Evolutionary conservation across 192 early-diverging fungal genomes (phyloP).

Genomic region (Phlyctochytrium bullatum): DNA sequence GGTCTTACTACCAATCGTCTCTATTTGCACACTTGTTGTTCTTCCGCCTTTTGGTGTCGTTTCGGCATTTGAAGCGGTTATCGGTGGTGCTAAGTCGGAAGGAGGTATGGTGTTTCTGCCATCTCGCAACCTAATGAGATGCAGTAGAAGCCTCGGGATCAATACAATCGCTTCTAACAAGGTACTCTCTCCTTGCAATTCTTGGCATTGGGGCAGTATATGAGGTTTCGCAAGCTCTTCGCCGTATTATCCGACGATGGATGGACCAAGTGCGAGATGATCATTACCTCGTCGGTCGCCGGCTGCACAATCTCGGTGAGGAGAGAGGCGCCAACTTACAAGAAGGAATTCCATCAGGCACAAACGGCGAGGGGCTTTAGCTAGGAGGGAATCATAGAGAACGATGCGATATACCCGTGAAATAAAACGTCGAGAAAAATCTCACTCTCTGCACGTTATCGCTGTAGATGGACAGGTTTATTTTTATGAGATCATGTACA

Average conservation of each 20-base stretch:
- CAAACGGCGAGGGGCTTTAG: no score
- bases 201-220: slow-evolving; percentile 11
- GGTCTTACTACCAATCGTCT: slow-evolving; percentile 10
- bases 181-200: slow-evolving; percentile 17
- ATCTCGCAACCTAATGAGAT: no score
- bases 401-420: no score
- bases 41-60: slow-evolving; percentile 5
- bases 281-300: slow-evolving; percentile 78
- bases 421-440: no score
- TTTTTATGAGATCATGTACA: no score
- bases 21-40: slow-evolving; percentile 3
- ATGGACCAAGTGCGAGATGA: slow-evolving; percentile 76
- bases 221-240: slow-evolving; percentile 24
- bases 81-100: no score
- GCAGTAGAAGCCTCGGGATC: no score
- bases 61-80: background rate
- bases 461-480: no score
- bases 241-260: slow-evolving; percentile 58
- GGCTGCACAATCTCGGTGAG: slow-evolving; percentile 78
- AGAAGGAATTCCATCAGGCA: no score
- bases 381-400: no score
- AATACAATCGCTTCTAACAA: slow-evolving; percentile 25
- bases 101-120: no score
- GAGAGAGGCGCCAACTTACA: background rate
- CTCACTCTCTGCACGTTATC: no score